Percentiles rank a stretch among this genome's conserved stretches.
phyloP scores from a whole-genome alignment of 257 asterid genomes.

The Nicotiana tabacum region DNA sequence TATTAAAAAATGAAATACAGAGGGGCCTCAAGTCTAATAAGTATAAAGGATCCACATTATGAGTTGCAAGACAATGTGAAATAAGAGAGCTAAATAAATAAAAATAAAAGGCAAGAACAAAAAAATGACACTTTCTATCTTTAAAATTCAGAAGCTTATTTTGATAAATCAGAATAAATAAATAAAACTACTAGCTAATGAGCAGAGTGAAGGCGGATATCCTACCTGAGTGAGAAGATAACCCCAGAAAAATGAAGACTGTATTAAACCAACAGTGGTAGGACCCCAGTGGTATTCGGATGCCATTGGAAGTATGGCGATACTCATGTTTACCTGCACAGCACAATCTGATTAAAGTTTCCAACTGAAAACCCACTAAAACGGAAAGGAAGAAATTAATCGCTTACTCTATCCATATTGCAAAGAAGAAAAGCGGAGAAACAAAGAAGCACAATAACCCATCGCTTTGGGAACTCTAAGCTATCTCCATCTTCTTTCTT shows the following conservation, averaged over 20 bases:
- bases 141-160: background rate
- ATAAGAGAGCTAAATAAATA: background rate
- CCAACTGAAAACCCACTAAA: background rate
- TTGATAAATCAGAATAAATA: background rate
- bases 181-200: background rate
- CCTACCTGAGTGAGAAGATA: constrained; percentile 91
- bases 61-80: background rate
- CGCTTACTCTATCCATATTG: constrained; percentile 88
- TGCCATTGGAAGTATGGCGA: constrained; percentile 93
- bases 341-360: background rate
- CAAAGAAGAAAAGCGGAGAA: constrained; percentile 79
- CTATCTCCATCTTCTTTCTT: constrained; percentile 16
- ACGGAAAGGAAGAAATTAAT: background rate
- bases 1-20: constrained; percentile 9
- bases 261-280: constrained; percentile 81
- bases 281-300: constrained; percentile 75
- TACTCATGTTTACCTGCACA: constrained; percentile 88
- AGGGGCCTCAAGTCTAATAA: background rate
- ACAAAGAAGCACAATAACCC: constrained; percentile 86
- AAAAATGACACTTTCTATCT: background rate
- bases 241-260: constrained; percentile 92
- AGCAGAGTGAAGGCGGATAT: background rate
- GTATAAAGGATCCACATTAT: background rate
- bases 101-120: background rate
- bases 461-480: constrained; percentile 63